Evolutionary conservation across 768 basidiomycete genomes (phyloP).

Genomic region (Boletus rubroflammeus): DNA sequence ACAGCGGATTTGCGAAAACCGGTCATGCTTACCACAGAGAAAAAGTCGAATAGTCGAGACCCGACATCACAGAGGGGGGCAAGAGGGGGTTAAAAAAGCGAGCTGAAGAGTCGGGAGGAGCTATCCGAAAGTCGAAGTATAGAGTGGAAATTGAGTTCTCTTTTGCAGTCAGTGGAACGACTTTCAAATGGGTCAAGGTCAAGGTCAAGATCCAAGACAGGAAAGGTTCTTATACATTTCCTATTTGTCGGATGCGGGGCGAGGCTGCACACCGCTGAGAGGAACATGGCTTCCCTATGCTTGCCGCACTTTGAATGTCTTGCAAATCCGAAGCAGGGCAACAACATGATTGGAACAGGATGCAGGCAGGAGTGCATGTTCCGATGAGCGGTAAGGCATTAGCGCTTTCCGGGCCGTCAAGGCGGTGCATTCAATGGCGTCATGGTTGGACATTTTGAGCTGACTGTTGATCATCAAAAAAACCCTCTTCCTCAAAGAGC

Average conservation of each 20-base stretch:
- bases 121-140: constrained; percentile 1
- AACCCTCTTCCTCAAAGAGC: constrained; percentile 30
- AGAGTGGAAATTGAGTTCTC: constrained; percentile 18
- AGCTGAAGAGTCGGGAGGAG: constrained; percentile 2
- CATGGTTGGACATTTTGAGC: constrained; percentile 21
- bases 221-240: constrained; percentile 29
- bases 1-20: background rate
- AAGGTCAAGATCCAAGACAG: constrained; percentile 20
- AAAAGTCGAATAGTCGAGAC: constrained; percentile 28
- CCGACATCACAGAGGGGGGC: constrained; percentile 15
- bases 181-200: constrained; percentile 24
- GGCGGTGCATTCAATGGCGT: constrained; percentile 27
- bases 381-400: constrained; percentile 24
- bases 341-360: constrained; percentile 30
- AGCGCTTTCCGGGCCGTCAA: constrained; percentile 27
- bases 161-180: constrained; percentile 20
- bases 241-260: constrained; percentile 24
- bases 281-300: constrained; percentile 29
- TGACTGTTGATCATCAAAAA: constrained; percentile 26
- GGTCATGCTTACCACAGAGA: constrained; percentile 20
- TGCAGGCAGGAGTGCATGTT: constrained; percentile 30
- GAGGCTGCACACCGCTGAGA: constrained; percentile 14
- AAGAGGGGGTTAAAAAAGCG: background rate
- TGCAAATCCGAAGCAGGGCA: constrained; percentile 34
- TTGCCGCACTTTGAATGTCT: constrained; percentile 26